Evolutionary conservation across 495 filamentous ascomycete genomes (phyloP), one percentile per base, ranked within the genome.

Genomic region (Hypoxylon fragiforme): DNA sequence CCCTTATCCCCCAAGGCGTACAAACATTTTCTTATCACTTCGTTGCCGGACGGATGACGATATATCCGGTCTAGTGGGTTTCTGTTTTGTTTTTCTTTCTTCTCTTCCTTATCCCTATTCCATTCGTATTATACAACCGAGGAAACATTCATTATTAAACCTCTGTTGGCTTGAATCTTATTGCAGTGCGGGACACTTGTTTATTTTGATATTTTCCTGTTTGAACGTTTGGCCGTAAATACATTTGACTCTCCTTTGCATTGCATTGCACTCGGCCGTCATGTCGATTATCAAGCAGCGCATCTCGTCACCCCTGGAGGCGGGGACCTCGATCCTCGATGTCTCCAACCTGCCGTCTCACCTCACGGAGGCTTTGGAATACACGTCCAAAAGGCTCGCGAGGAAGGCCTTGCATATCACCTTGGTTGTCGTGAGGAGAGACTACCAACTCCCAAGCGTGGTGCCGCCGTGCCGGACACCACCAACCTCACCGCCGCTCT

Each of bases 281-380:
- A 63, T 75, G 64, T 64, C 66, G 43, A 49, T 77, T 41, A 51
- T 53, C 38, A 81, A 75, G 67, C 69, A 70, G 31, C 68, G 67
- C 44, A 82, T 81, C 53, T 81, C 80, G 0, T 71, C 76, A 31
- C 78, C 80, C n/a, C 72, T 82, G 31, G 80, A 81, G 53, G 78
- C 79, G 13, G 77, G 78, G 4, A 60, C 64, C 0, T 79, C 77
- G 30, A 67, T 81, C 35, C 68, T 75, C 35, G 78, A 80, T 42
- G 61, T 63, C 36, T 67, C 76, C 54, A 73, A 77, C 21, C 67
- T 81, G 5, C 76, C 80, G 1, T 51, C 62, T 22, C 65, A 68
- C 32, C 47, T 82, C 42, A 70, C 54, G 11, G 58, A 65, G 9
- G 74, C 77, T 22, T 64, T 82, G 5, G 74, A 80, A 11, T 81